These are phyloP conservation scores for Talaromyces nanjingensis DNA, from an alignment of 495 filamentous ascomycete species.

Conservation along the genomic window DNA sequence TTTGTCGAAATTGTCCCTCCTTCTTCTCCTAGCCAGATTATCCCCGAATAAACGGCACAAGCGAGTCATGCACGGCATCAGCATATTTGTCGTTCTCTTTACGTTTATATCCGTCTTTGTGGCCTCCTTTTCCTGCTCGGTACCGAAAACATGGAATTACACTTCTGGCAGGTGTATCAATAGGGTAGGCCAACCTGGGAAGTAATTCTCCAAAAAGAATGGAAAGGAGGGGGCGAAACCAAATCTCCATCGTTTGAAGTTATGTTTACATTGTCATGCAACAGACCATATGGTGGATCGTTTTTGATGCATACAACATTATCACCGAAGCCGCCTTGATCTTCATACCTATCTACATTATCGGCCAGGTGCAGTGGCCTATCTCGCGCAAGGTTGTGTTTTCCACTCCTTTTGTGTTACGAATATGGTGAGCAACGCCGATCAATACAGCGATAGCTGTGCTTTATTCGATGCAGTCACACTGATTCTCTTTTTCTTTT, in stretches of 20 bases:
- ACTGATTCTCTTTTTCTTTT: too few relatives aligned
- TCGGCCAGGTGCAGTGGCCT: constrained; percentile 3
- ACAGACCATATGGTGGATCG: constrained; percentile 1
- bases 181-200: constrained; percentile 1
- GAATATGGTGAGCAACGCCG: background rate
- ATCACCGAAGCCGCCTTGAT: background rate
- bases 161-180: background rate
- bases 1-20: background rate
- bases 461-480: too few relatives aligned
- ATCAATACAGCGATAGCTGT: too few relatives aligned
- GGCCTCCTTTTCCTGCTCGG: constrained; percentile 1
- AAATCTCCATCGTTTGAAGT: background rate
- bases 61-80: background rate
- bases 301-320: background rate
- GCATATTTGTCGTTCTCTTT: background rate
- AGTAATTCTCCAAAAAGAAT: background rate
- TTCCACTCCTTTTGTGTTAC: constrained; percentile 1
- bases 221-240: background rate
- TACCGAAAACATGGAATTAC: background rate
- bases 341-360: constrained; percentile 4
- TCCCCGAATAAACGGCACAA: constrained; percentile 2
- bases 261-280: constrained; percentile 1
- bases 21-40: background rate
- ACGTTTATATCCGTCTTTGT: background rate
- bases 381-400: constrained; percentile 1